Base-by-base conservation (phyloP, 164 flowering plant genomes). In the Akebia trifoliata region DNA sequence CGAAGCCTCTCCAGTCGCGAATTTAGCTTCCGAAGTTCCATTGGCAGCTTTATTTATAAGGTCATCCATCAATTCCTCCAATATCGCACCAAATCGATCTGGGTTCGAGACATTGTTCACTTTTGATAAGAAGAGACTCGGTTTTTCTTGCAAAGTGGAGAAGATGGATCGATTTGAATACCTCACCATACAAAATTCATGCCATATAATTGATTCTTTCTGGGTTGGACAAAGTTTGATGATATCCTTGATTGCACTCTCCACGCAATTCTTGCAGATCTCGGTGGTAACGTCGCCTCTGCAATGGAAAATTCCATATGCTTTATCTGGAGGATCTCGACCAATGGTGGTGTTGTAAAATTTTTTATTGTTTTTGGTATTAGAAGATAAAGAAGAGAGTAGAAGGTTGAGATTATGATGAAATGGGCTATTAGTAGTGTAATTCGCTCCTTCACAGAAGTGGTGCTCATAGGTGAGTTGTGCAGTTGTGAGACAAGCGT, bases 111-210 rank as follows among this genome's bases (percentile, higher is more conserved):
- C 28, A 18, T 45, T 66, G 0, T 10, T 4, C 0, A 9, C 0
- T 35, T 69, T 67, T 37, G 0, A n/a, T 56, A 58, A 0, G 1
- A 2, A 1, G 1, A 18, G 0, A 1, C 1, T 2, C 0, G 67
- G 69, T 0, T 0, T 0, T 0, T 5, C 11, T 4, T 26, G 44
- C 54, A 47, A 8, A 9, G 10, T 31, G 2, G 61, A 39, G 44
- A 57, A 38, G 30, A 73, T 44, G 18, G 59, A 43, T 9, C 8
- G n/a, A 46, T 68, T 60, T 0, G 79, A 63, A 57, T 70, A 75
- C 6, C 68, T 64, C 2, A 78, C 6, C 72, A 65, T 49, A 42
- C 82, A 78, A 11, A 43, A 36, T 5, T 71, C 69, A 53, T 60
- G 70, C 59, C 62, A 67, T 4, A 37, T 15, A 10, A 73, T 43